Conservation (phyloP, 2,329 filamentous ascomycete genomes). For the Claviceps quebecensis region DNA sequence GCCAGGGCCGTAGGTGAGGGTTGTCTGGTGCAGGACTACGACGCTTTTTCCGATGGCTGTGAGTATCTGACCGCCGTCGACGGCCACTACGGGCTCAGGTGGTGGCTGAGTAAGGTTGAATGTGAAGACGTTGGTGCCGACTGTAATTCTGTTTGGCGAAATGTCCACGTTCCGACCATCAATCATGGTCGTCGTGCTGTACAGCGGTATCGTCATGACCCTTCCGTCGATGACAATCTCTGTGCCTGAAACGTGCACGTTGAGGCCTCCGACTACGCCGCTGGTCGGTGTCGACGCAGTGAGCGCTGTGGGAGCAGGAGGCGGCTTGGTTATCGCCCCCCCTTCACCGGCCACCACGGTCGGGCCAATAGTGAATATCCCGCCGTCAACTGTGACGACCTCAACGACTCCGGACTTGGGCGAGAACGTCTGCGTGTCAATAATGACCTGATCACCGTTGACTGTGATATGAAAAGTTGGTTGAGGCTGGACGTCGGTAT, state of each 20-base stretch:
- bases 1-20: slow-evolving; percentile 29
- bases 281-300: slow-evolving; percentile 22
- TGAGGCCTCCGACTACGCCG: slow-evolving; percentile 24
- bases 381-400: slow-evolving; percentile 26
- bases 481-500: slow-evolving; percentile 2
- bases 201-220: slow-evolving; percentile 26
- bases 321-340: slow-evolving; percentile 28
- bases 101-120: slow-evolving; percentile 17
- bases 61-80: slow-evolving; percentile 34
- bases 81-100: slow-evolving; percentile 26
- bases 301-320: slow-evolving; percentile 16
- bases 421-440: slow-evolving; percentile 32
- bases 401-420: slow-evolving; percentile 23
- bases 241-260: slow-evolving; percentile 27
- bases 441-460: slow-evolving; percentile 29
- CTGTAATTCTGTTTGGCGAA: slow-evolving; percentile 20
- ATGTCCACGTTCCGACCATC: slow-evolving; percentile 21
- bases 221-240: slow-evolving; percentile 28
- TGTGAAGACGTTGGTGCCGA: slow-evolving; percentile 24
- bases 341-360: slow-evolving; percentile 30
- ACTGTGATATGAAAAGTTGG: slow-evolving; percentile 28
- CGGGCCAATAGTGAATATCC: slow-evolving; percentile 35
- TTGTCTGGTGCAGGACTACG: slow-evolving; percentile 27
- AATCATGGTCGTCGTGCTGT: slow-evolving; percentile 21
- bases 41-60: slow-evolving; percentile 28